Evolutionary conservation across 495 filamentous ascomycete species (phyloP).

Genomic region (Hypomontagnella submonticulosa): DNA sequence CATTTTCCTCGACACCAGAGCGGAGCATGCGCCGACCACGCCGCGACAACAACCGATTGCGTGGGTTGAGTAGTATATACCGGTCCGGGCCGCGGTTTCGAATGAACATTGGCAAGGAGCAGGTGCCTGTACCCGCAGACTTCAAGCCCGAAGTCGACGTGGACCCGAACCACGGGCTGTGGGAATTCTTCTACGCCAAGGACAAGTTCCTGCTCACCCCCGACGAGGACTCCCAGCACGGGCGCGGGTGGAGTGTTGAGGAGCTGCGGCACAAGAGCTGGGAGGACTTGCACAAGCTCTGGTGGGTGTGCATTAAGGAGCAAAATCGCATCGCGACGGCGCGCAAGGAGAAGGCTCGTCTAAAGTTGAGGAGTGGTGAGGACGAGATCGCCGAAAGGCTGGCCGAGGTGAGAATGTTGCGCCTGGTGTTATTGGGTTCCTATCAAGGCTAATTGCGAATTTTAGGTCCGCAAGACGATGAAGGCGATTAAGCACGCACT

Average conservation of each 20-base stretch:
- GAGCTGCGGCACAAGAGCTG: slow-evolving; percentile 90
- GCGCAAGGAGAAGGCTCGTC: slow-evolving; percentile 68
- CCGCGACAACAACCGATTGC: slow-evolving; percentile 72
- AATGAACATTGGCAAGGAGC: slow-evolving; percentile 73
- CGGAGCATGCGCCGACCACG: slow-evolving; percentile 42
- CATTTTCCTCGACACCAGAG: slow-evolving; percentile 45
- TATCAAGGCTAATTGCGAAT: slow-evolving; percentile 9
- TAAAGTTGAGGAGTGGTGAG: slow-evolving; percentile 75
- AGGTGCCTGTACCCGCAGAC: slow-evolving; percentile 77
- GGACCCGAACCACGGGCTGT: slow-evolving; percentile 87
- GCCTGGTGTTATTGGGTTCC: background rate
- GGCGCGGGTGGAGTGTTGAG: slow-evolving; percentile 85
- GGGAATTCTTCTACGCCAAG: slow-evolving; percentile 84
- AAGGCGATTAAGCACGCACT: slow-evolving; percentile 82
- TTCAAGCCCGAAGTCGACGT: slow-evolving; percentile 63
- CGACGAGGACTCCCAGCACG: slow-evolving; percentile 72
- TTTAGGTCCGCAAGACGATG: slow-evolving; percentile 76
- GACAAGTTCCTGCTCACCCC: slow-evolving; percentile 73
- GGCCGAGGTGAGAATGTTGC: slow-evolving; percentile 64
- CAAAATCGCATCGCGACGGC: slow-evolving; percentile 89
- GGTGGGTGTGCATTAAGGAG: slow-evolving; percentile 96
- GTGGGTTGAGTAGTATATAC: slow-evolving; percentile 83
- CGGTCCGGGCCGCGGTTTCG: slow-evolving; percentile 78
- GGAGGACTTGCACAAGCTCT: slow-evolving; percentile 91
- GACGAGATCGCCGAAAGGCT: slow-evolving; percentile 70